Conservation (phyloP, 441 rosid genomes). For the Euphorbia celastroides region DNA sequence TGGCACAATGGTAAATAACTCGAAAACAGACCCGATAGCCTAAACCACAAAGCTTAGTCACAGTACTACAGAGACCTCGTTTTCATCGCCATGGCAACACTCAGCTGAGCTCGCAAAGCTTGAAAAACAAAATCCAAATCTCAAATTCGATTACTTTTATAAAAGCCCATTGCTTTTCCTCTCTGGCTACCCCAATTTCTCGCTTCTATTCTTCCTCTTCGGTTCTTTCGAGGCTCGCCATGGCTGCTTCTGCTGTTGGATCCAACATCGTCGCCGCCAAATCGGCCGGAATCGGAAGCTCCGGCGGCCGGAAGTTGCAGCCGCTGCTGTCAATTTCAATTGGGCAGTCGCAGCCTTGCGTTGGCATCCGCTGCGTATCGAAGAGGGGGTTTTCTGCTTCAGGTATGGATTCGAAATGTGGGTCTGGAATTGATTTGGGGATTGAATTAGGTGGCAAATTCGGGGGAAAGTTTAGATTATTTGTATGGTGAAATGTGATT, state of each 20-base stretch:
- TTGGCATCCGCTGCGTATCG: not conserved
- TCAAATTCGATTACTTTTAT: not conserved
- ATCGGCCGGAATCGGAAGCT: conserved; percentile 22
- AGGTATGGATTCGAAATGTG: not conserved
- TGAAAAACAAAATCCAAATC: not conserved
- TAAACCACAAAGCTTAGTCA: not conserved
- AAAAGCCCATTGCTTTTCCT: not conserved
- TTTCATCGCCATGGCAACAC: conserved; percentile 21
- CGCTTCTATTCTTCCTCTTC: conserved; percentile 19
- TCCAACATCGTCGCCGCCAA: conserved; percentile 41
- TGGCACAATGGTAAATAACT: conserved; percentile 26
- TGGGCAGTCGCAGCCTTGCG: conserved; percentile 22
- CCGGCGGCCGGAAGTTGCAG: conserved; percentile 27
- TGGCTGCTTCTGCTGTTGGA: conserved; percentile 55
- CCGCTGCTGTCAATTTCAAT: conserved; percentile 38
- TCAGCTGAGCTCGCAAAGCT: conserved; percentile 36
- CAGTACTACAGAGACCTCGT: conserved; percentile 14
- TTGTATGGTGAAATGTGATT: too few relatives aligned
- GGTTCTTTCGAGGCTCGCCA: conserved; percentile 26
- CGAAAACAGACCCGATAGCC: not conserved
- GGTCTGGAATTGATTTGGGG: not conserved
- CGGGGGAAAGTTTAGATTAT: too few relatives aligned
- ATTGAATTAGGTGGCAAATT: not conserved
- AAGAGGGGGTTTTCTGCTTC: not conserved
- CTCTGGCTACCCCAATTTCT: conserved; percentile 29